Conservation (phyloP, 495 filamentous ascomycete species). For the Thermochaetoides thermophila region DNA sequence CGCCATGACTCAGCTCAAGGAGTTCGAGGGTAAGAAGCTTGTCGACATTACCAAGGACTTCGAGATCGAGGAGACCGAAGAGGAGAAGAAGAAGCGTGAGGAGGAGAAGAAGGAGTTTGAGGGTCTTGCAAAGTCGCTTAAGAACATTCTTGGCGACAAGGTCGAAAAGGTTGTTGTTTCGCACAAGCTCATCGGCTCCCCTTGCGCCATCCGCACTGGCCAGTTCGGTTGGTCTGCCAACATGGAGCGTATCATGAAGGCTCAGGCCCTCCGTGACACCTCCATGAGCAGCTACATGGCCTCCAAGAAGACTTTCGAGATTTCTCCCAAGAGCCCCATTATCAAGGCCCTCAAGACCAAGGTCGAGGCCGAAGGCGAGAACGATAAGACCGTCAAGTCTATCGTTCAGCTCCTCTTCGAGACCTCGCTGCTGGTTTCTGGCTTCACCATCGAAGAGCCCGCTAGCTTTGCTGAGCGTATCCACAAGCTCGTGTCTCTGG, state of each 20-base stretch:
- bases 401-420: conserved; percentile 97
- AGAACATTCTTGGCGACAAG: conserved; percentile 98
- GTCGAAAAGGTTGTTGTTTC: conserved; percentile 99
- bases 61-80: conserved; percentile 98
- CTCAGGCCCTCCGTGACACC: conserved; percentile 97
- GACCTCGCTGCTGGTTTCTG: conserved; percentile 94
- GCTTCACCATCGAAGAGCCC: conserved; percentile 98
- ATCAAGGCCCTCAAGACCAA: conserved; percentile 98
- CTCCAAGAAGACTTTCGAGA: conserved; percentile 99
- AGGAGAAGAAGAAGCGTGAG: conserved; percentile 97
- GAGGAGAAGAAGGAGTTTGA: conserved; percentile 96
- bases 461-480: conserved; percentile 95
- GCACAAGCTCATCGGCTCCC: conserved; percentile 90
- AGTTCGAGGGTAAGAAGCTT: conserved; percentile 99
- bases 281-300: conserved; percentile 99
- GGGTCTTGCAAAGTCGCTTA: conserved; percentile 80
- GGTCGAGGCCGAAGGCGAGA: conserved; percentile 93
- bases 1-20: conserved; percentile 99
- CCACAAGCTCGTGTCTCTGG: conserved; percentile 94
- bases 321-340: conserved; percentile 95
- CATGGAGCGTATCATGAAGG: conserved; percentile 99
- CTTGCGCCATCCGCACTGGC: conserved; percentile 97
- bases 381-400: conserved; percentile 94
- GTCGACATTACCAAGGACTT: conserved; percentile 99
- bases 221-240: conserved; percentile 99